Percentiles rank a stretch among this genome's conserved stretches.
phyloP scores from a whole-genome alignment of 2,329 filamentous ascomycete genomes.

The Clarireedia homoeocarpa region DNA sequence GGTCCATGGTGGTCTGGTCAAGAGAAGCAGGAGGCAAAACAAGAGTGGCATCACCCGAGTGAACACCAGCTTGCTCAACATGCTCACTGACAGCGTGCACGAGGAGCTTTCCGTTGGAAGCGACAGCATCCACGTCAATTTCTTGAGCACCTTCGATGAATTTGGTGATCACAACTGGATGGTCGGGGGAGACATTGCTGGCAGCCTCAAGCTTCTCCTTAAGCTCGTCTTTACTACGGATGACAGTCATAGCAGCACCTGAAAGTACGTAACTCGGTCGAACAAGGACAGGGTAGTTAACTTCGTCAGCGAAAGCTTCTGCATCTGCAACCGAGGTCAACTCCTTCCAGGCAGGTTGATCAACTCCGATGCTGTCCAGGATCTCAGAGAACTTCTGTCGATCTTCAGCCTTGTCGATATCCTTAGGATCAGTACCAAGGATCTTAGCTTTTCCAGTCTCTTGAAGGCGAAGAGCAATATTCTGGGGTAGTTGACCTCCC shows the following conservation, averaged over 20 bases:
- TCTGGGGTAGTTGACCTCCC: conserved; percentile 92
- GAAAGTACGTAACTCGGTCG: conserved; percentile 94
- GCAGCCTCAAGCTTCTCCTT: conserved; percentile 93
- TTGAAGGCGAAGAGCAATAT: conserved; percentile 91
- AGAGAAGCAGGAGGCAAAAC: conserved; percentile 81
- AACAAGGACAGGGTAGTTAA: conserved; percentile 90
- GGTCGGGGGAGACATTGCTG: conserved; percentile 83
- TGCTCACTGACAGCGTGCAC: conserved; percentile 93
- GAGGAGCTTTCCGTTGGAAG: conserved; percentile 75
- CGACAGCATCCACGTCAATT: conserved; percentile 93
- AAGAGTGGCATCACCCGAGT: conserved; percentile 94
- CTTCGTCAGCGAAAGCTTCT: conserved; percentile 75
- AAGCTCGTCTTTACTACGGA: conserved; percentile 77
- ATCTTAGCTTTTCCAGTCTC: conserved; percentile 85
- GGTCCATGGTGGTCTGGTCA: conserved; percentile 67
- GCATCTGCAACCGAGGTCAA: conserved; percentile 83
- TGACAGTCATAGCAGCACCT: conserved; percentile 97
- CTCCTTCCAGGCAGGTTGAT: conserved; percentile 98
- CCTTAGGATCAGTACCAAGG: conserved; percentile 82
- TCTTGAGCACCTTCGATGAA: conserved; percentile 96
- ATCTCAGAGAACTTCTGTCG: conserved; percentile 98
- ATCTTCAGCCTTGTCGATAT: conserved; percentile 98
- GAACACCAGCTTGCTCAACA: conserved; percentile 93
- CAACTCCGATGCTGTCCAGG: conserved; percentile 90
- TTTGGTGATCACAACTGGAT: conserved; percentile 96